A percentile compares a stretch with the other conserved stretches of the same genome.
Evolutionary conservation across 371 early-diverging fungal species (phyloP).

Genomic region (Apophysomyces variabilis): DNA sequence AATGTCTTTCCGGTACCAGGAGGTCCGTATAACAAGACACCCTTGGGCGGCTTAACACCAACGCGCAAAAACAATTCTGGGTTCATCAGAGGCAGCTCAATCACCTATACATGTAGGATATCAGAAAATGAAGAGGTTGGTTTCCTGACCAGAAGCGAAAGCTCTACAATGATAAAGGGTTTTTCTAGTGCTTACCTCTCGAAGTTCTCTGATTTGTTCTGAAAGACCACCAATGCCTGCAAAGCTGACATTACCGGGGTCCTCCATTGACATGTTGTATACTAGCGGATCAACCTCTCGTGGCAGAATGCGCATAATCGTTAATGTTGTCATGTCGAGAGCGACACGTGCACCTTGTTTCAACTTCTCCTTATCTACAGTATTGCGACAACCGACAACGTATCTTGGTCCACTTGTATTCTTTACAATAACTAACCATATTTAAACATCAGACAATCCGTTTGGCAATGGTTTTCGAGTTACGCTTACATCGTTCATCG

Average conservation of each 20-base stretch:
- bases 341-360: slow-evolving; percentile 98
- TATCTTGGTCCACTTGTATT: slow-evolving; percentile 98
- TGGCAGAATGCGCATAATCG: slow-evolving; percentile 98
- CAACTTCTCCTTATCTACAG: slow-evolving; percentile 91
- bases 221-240: slow-evolving; percentile 97
- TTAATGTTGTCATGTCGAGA: slow-evolving; percentile 99
- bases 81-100: slow-evolving; percentile 98
- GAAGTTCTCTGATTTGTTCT: slow-evolving; percentile 98
- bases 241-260: slow-evolving; percentile 96
- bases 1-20: slow-evolving; percentile 95
- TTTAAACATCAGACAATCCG: not conserved
- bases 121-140: too few species aligned
- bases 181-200: slow-evolving; percentile 73
- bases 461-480: not conserved
- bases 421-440: slow-evolving; percentile 92
- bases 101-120: slow-evolving; percentile 62
- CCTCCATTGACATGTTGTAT: slow-evolving; percentile 99
- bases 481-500: slow-evolving; percentile 90
- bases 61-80: slow-evolving; percentile 99
- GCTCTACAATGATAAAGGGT: too few species aligned
- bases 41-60: slow-evolving; percentile 98
- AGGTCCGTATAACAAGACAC: slow-evolving; percentile 98
- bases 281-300: slow-evolving; percentile 99
- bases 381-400: slow-evolving; percentile 98
- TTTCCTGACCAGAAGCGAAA: too few species aligned